Percentiles rank a stretch among this genome's conserved stretches.
phyloP scores from a whole-genome alignment of 2,329 filamentous ascomycete species.

The Pseudogymnoascus sp. region DNA sequence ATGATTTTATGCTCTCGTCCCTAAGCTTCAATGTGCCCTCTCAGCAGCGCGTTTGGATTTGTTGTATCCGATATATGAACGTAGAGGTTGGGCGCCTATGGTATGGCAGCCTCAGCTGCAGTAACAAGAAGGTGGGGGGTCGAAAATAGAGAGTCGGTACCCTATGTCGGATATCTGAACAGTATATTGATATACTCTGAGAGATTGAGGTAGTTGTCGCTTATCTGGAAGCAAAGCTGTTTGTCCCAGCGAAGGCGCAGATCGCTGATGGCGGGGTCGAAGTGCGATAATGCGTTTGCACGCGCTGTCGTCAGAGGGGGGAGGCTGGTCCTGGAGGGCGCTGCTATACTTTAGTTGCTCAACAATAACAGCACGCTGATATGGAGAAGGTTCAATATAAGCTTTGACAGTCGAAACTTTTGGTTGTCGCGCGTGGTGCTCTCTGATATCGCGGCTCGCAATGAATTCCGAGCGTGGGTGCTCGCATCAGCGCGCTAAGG shows the following conservation, averaged over 20 bases:
- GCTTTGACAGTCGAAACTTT: neutral
- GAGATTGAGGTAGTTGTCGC: constrained; percentile 7
- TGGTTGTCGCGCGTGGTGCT: neutral
- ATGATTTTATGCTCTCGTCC: constrained; percentile 8
- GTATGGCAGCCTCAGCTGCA: constrained; percentile 6
- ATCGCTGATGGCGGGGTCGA: constrained; percentile 3
- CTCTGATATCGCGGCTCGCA: constrained; percentile 6
- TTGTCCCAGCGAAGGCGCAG: neutral
- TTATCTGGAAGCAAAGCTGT: constrained; percentile 6
- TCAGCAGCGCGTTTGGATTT: neutral
- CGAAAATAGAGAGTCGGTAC: neutral
- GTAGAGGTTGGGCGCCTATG: neutral
- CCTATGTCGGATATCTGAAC: constrained; percentile 1
- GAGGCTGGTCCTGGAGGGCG: neutral
- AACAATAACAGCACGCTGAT: neutral
- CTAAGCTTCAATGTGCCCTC: constrained; percentile 7
- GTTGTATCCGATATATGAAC: constrained; percentile 1
- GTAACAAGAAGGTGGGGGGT: neutral
- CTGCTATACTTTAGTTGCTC: neutral
- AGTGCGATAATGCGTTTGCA: neutral
- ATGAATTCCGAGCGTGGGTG: constrained; percentile 6
- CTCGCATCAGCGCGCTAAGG: constrained; percentile 4
- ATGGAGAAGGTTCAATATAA: constrained; percentile 7
- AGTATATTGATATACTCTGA: neutral
- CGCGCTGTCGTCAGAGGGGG: neutral